Evolutionary conservation across 2,329 filamentous ascomycete species (phyloP).

Genomic region (Aspergillus phoenicis): DNA sequence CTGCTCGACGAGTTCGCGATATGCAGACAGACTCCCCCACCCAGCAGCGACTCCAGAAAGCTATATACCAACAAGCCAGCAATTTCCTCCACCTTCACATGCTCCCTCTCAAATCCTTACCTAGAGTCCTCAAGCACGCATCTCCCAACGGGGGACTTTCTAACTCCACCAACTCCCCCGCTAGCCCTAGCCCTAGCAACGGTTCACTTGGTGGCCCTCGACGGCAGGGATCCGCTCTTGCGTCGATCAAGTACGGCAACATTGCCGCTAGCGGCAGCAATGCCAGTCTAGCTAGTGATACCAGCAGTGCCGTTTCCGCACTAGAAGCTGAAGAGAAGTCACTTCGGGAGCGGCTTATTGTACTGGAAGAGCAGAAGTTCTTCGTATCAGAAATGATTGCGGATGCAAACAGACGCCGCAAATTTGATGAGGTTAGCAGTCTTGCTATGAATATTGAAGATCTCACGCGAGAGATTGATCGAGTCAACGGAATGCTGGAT

Average conservation of each 20-base stretch:
- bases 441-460: slow-evolving; percentile 80
- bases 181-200: slow-evolving; percentile 23
- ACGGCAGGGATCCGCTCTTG: slow-evolving; percentile 52
- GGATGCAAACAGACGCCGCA: slow-evolving; percentile 71
- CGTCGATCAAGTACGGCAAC: slow-evolving; percentile 61
- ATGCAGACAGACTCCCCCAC: slow-evolving; percentile 71
- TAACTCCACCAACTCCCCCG: slow-evolving; percentile 28
- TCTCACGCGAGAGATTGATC: slow-evolving; percentile 74
- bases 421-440: slow-evolving; percentile 84
- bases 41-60: slow-evolving; percentile 74
- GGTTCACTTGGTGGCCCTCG: slow-evolving; percentile 27
- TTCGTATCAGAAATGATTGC: slow-evolving; percentile 84
- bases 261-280: slow-evolving; percentile 53
- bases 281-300: slow-evolving; percentile 56
- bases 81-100: slow-evolving; percentile 86
- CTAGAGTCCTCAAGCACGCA: slow-evolving; percentile 66
- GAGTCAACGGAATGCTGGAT: slow-evolving; percentile 64
- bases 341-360: slow-evolving; percentile 74
- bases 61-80: slow-evolving; percentile 79
- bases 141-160: slow-evolving; percentile 51
- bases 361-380: slow-evolving; percentile 89
- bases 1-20: slow-evolving; percentile 78
- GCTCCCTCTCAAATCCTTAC: slow-evolving; percentile 78
- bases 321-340: slow-evolving; percentile 84
- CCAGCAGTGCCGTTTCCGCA: slow-evolving; percentile 62